Conservation (phyloP, 805 yeast species). For the Candida xiaguanensis region DNA sequence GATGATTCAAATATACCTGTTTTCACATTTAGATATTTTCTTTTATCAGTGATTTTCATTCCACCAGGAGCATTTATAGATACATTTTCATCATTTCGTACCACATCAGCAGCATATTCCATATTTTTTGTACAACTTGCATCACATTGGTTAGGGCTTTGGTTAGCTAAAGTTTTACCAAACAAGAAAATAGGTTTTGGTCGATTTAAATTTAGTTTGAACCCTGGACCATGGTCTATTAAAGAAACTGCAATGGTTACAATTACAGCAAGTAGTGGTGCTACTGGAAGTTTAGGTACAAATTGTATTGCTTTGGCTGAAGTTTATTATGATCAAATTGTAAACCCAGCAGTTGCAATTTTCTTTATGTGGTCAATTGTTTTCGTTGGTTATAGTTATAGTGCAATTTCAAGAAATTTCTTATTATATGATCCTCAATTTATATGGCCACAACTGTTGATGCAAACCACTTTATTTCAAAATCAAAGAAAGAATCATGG, state of each 20-base stretch:
- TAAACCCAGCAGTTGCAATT: slow-evolving; percentile 32
- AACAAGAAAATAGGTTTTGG: slow-evolving; percentile 17
- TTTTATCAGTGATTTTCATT: slow-evolving; percentile 25
- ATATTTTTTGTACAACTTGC: slow-evolving; percentile 46
- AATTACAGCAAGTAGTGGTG: slow-evolving; percentile 44
- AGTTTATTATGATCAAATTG: slow-evolving; percentile 32
- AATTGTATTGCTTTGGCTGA: slow-evolving; percentile 41
- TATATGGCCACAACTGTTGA: slow-evolving; percentile 45
- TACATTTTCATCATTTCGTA: slow-evolving; percentile 33
- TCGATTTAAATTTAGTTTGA: slow-evolving; percentile 26
- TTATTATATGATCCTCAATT: slow-evolving; percentile 44
- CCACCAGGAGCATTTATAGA: slow-evolving; percentile 37
- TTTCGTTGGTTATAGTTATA: slow-evolving; percentile 46
- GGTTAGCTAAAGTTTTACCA: slow-evolving; percentile 40
- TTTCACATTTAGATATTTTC: slow-evolving; percentile 27
- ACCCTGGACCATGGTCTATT: slow-evolving; percentile 51
- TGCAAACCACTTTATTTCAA: slow-evolving; percentile 43
- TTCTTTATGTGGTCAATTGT: slow-evolving; percentile 46
- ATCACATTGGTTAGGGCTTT: slow-evolving; percentile 41
- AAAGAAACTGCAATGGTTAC: slow-evolving; percentile 48
- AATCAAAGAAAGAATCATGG: slow-evolving; percentile 18
- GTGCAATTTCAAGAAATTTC: slow-evolving; percentile 42
- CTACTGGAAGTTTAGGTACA: slow-evolving; percentile 47
- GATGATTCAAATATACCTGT: slow-evolving; percentile 32
- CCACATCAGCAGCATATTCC: slow-evolving; percentile 44